phyloP scores from a whole-genome alignment of 805 yeast species.

The Pichia occidentalis region DNA sequence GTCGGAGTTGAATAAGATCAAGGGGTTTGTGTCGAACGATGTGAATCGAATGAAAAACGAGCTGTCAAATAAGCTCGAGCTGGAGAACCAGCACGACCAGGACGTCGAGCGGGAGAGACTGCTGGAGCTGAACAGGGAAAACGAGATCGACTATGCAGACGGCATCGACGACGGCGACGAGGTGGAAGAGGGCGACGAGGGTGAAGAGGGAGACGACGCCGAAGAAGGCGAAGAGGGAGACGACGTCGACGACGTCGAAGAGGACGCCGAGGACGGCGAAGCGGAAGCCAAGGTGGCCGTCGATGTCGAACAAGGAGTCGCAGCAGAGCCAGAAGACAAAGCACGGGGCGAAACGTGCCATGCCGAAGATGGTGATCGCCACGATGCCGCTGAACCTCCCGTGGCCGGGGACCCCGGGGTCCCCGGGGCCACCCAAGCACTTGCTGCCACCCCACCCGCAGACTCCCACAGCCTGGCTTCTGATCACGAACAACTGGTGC shows the following conservation, averaged over 20 bases:
- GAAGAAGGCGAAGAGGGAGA: conserved; percentile 6
- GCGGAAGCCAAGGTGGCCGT: background rate
- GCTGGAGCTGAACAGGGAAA: conserved; percentile 13
- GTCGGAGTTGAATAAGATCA: conserved; percentile 19
- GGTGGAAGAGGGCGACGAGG: conserved; percentile 9
- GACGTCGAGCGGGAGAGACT: conserved; percentile 10
- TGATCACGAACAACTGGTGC: too few species aligned
- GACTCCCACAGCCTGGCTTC: too few species aligned
- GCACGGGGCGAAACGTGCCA: background rate
- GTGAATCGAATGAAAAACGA: conserved; percentile 13
- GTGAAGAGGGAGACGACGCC: background rate
- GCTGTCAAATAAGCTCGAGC: conserved; percentile 10
- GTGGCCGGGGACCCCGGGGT: too few species aligned
- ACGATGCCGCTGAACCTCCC: too few species aligned
- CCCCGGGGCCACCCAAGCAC: too few species aligned
- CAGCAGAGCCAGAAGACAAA: background rate
- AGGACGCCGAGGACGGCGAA: background rate
- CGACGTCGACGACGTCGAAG: background rate
- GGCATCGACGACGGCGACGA: conserved; percentile 6
- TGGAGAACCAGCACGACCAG: conserved; percentile 12
- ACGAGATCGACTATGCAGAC: conserved; percentile 9
- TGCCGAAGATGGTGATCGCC: background rate
- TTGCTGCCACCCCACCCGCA: too few species aligned
- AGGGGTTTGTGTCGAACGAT: conserved; percentile 21
- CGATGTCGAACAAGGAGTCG: background rate